Evolutionary conservation across 2,329 filamentous ascomycete genomes (phyloP).

Genomic region (Lomentospora prolificans): DNA sequence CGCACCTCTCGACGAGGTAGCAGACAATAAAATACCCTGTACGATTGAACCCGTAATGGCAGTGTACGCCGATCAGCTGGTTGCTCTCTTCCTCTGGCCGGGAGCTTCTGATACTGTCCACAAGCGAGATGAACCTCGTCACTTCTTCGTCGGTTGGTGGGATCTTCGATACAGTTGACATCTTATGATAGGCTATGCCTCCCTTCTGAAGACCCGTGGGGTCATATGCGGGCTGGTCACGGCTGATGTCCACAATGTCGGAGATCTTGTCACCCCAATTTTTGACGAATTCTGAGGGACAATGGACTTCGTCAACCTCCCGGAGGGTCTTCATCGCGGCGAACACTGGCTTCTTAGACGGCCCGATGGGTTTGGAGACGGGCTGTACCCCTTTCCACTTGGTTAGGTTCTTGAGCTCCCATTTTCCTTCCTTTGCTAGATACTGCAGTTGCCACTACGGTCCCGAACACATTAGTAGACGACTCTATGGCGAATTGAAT

Average conservation of each 20-base stretch:
- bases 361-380: slow-evolving; percentile 67
- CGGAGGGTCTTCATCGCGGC: slow-evolving; percentile 88
- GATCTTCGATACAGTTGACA: slow-evolving; percentile 85
- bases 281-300: slow-evolving; percentile 60
- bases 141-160: slow-evolving; percentile 55
- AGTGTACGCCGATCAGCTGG: slow-evolving; percentile 66
- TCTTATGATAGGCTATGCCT: slow-evolving; percentile 70
- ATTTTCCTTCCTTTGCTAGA: slow-evolving; percentile 82
- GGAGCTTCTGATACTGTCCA: slow-evolving; percentile 46
- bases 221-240: slow-evolving; percentile 85
- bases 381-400: slow-evolving; percentile 80
- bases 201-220: slow-evolving; percentile 57
- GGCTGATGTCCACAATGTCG: slow-evolving; percentile 81
- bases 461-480: too few relatives aligned
- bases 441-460: slow-evolving; percentile 88
- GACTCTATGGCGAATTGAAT: too few relatives aligned
- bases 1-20: slow-evolving; percentile 77
- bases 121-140: slow-evolving; percentile 41
- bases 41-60: slow-evolving; percentile 91
- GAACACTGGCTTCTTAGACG: slow-evolving; percentile 48
- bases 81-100: slow-evolving; percentile 29
- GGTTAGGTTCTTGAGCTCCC: slow-evolving; percentile 91
- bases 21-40: slow-evolving; percentile 86
- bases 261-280: slow-evolving; percentile 58
- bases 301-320: slow-evolving; percentile 77